phyloP scores from a whole-genome alignment of 257 asterid species.

The Solanum gracilifrons region DNA sequence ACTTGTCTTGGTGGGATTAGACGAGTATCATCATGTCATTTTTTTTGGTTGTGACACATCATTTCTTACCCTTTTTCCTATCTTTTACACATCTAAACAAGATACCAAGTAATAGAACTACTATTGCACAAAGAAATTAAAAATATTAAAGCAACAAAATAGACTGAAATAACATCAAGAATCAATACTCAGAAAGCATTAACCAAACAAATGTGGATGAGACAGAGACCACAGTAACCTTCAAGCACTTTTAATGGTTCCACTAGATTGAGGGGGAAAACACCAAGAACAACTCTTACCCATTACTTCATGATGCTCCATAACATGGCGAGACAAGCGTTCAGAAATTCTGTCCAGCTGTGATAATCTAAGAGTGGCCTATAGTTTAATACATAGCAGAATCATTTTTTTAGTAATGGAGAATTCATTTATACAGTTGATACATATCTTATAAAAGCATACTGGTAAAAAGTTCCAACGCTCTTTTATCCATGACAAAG shows the following conservation, averaged over 20 bases:
- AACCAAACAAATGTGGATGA: background rate
- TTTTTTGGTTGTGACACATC: background rate
- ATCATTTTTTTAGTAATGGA: background rate
- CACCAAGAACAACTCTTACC: constrained; percentile 46
- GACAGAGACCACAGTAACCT: constrained; percentile 1
- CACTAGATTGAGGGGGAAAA: background rate
- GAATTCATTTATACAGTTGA: background rate
- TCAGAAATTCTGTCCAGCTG: constrained; percentile 87
- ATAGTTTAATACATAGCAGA: constrained; percentile 20
- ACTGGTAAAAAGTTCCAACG: background rate
- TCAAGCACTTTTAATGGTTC: background rate
- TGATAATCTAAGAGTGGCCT: constrained; percentile 87
- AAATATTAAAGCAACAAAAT: background rate
- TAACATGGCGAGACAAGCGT: constrained; percentile 85
- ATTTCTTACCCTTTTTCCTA: background rate
- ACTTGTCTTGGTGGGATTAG: background rate
- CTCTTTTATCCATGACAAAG: background rate
- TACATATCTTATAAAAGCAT: background rate
- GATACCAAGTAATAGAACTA: background rate
- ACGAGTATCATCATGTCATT: background rate
- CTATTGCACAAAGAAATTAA: background rate
- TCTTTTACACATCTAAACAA: background rate
- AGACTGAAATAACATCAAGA: background rate
- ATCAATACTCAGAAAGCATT: background rate
- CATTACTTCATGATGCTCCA: constrained; percentile 99